Evolutionary conservation across 2,329 filamentous ascomycete species (phyloP).

Genomic region (Xylariomycetidae sp.): DNA sequence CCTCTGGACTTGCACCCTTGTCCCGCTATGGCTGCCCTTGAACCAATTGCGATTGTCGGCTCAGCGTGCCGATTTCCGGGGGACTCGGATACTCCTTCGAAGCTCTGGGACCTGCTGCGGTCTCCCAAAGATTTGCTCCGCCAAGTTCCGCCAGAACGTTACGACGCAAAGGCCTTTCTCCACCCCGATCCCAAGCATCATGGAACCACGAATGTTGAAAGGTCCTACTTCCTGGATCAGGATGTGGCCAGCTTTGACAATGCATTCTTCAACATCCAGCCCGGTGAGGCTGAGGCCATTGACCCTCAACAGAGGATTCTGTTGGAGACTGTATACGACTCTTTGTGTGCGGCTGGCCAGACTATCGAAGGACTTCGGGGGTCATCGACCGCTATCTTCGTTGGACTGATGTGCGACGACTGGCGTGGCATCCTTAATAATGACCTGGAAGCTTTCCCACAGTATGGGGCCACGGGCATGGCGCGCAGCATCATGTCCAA

Average conservation of each 20-base stretch:
- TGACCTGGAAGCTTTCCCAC: neutral
- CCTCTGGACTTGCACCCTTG: too few relatives aligned
- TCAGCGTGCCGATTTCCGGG: neutral
- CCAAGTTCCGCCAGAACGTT: neutral
- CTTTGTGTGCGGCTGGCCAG: slow-evolving; percentile 32
- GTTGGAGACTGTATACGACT: slow-evolving; percentile 60
- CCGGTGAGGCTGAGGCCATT: slow-evolving; percentile 59
- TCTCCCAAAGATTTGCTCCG: neutral
- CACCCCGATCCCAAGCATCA: neutral
- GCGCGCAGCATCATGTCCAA: slow-evolving; percentile 12
- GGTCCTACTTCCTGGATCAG: neutral
- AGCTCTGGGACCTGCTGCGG: neutral
- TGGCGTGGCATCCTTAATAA: neutral
- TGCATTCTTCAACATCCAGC: slow-evolving; percentile 66
- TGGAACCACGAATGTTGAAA: neutral
- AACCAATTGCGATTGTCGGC: slow-evolving; percentile 1
- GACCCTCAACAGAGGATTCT: slow-evolving; percentile 64
- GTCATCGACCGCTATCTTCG: neutral
- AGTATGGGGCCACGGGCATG: neutral
- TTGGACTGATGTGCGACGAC: neutral
- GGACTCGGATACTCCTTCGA: neutral
- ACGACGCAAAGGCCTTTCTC: neutral
- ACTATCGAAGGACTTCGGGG: neutral
- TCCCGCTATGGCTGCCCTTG: too few relatives aligned
- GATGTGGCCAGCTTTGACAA: slow-evolving; percentile 48